These are phyloP conservation scores for Cucurbita maxima DNA, from an alignment of 306 rosid genomes.

Conservation along the genomic window DNA sequence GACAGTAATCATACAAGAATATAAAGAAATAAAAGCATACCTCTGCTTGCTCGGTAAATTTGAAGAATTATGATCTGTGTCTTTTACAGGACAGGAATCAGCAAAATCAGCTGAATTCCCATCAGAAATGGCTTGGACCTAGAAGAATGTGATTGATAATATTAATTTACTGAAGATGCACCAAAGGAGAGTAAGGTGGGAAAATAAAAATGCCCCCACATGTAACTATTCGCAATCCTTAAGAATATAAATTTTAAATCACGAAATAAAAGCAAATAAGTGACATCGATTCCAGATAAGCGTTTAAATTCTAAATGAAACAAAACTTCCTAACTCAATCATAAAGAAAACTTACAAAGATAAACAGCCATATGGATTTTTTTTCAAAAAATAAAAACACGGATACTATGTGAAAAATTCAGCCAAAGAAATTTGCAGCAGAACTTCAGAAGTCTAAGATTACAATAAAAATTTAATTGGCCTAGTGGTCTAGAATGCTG, in stretches of 20 bases:
- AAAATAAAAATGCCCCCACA: background rate
- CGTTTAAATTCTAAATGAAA: background rate
- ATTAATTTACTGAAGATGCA: background rate
- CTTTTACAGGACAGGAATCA: constrained; percentile 28
- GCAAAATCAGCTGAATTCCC: constrained; percentile 31
- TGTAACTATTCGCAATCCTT: background rate
- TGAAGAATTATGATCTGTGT: constrained; percentile 41
- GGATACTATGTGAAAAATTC: background rate
- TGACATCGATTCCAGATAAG: background rate
- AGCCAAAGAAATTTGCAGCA: background rate
- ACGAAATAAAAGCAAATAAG: background rate
- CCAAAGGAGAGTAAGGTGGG: background rate
- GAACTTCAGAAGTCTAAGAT: background rate
- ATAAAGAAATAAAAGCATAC: constrained; percentile 16
- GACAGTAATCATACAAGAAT: background rate
- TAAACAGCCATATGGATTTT: background rate
- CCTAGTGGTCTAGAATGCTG: background rate
- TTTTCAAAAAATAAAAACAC: background rate
- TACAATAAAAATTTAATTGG: background rate
- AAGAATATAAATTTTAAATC: background rate
- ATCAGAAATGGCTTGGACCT: constrained; percentile 63
- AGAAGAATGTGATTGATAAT: background rate
- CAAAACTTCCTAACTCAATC: background rate
- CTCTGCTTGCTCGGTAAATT: constrained; percentile 40
- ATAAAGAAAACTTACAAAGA: background rate